A percentile compares a stretch with the other conserved stretches of the same genome.
These are phyloP conservation scores for Fusarium paranaense DNA, from an alignment of 2,329 filamentous ascomycete species.

Conservation along the genomic window DNA sequence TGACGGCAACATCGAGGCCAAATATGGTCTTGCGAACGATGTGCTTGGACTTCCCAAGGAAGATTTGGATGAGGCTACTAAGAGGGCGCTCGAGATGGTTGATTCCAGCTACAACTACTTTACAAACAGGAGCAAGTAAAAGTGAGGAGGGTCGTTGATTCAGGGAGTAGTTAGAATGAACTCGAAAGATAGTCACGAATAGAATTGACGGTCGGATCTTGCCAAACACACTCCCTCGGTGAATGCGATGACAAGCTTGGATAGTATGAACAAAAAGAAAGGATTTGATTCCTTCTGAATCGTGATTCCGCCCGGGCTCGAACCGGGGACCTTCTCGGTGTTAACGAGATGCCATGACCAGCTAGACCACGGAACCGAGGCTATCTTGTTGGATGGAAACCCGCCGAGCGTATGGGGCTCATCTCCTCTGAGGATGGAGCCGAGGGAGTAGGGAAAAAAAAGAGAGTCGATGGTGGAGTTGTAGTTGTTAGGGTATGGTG, in stretches of 20 bases:
- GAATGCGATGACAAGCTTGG: rapidly evolving
- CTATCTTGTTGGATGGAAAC: not conserved
- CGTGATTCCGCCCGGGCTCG: conserved; percentile 37
- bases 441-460: not conserved
- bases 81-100: conserved; percentile 58
- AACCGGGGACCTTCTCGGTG: conserved; percentile 40
- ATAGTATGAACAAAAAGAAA: not conserved
- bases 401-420: not conserved
- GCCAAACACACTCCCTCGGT: not conserved
- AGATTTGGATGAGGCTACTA: conserved; percentile 67
- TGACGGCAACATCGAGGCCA: conserved; percentile 56
- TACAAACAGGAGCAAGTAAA: conserved; percentile 20
- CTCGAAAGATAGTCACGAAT: not conserved
- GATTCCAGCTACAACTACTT: conserved; percentile 38
- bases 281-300: not conserved
- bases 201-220: not conserved
- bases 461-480: not conserved
- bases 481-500: not conserved
- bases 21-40: conserved; percentile 58
- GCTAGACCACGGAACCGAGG: conserved; percentile 38
- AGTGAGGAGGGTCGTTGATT: not conserved
- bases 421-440: not conserved
- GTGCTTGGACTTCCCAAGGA: conserved; percentile 68
- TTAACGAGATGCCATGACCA: conserved; percentile 42
- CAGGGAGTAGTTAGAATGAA: not conserved